Percentiles rank a stretch among this genome's conserved stretches.
Conservation (phyloP, 495 filamentous ascomycete genomes). For the Jackrogersella minutella region DNA sequence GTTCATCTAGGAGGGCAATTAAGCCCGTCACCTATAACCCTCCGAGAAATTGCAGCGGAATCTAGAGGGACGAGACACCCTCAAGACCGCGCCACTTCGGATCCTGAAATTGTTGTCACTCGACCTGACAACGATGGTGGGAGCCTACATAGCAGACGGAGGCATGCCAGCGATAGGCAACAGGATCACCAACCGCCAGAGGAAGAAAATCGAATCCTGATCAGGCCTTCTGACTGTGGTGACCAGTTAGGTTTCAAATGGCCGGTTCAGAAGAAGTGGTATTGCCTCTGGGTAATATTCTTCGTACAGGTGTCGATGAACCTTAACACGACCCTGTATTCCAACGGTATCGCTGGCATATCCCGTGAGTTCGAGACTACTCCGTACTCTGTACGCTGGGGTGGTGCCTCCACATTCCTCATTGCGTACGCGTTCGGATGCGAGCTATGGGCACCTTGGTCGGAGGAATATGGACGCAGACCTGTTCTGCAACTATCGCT, state of each 20-base stretch:
- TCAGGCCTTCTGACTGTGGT: constrained; percentile 28
- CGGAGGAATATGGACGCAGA: constrained; percentile 67
- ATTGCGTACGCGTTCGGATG: constrained; percentile 70
- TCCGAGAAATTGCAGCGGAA: not conserved
- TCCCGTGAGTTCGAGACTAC: constrained; percentile 58
- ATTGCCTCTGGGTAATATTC: constrained; percentile 29
- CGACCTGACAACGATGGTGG: not conserved
- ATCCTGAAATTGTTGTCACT: not conserved
- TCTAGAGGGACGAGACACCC: not conserved
- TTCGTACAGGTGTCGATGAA: constrained; percentile 48
- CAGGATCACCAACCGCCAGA: not conserved
- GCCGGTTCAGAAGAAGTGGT: constrained; percentile 63
- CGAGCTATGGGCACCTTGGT: constrained; percentile 74
- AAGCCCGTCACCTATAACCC: too few species aligned
- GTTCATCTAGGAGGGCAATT: not conserved
- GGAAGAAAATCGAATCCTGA: not conserved
- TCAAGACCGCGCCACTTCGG: not conserved
- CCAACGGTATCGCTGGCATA: constrained; percentile 60
- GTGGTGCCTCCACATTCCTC: constrained; percentile 63
- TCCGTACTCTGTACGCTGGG: constrained; percentile 44
- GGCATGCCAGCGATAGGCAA: not conserved
- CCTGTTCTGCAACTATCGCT: constrained; percentile 63
- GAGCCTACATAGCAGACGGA: not conserved
- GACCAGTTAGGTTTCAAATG: constrained; percentile 65
- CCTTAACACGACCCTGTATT: constrained; percentile 57